Percentiles rank a stretch among this genome's conserved stretches.
phyloP scores from a whole-genome alignment of 768 basidiomycete genomes.

The Tephrocybe sp. region DNA sequence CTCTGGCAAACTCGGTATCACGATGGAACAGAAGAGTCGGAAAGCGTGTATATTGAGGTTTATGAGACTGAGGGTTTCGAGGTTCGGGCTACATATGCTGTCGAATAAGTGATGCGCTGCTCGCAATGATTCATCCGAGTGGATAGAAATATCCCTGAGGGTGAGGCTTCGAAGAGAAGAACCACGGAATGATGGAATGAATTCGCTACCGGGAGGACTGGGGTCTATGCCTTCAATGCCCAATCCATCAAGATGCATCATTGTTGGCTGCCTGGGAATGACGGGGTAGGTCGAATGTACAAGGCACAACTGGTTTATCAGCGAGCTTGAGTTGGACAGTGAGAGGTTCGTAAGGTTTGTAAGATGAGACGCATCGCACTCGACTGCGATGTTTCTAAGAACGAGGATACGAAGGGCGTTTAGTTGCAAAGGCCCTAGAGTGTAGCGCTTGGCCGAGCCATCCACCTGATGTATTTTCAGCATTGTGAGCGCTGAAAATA shows the following conservation, averaged over 20 bases:
- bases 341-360: neutral
- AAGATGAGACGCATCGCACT: constrained; percentile 11
- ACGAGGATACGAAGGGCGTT: constrained; percentile 4
- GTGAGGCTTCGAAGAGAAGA: neutral
- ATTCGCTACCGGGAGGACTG: neutral
- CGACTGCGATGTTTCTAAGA: constrained; percentile 4
- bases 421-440: constrained; percentile 8
- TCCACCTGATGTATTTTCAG: constrained; percentile 6
- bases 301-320: constrained; percentile 8
- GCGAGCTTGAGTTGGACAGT: constrained; percentile 7
- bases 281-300: constrained; percentile 8
- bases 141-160: neutral
- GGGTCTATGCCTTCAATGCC: constrained; percentile 1
- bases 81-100: neutral
- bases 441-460: neutral
- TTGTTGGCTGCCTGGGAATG: constrained; percentile 2
- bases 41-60: constrained; percentile 2
- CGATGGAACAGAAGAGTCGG: neutral
- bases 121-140: neutral
- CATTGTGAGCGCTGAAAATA: neutral
- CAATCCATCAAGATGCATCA: neutral
- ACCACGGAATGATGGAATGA: constrained; percentile 4
- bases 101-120: neutral
- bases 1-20: neutral
- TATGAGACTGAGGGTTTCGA: neutral